These are phyloP conservation scores for Caryocar brasiliense DNA, from an alignment of 441 rosid genomes.

Conservation along the genomic window DNA sequence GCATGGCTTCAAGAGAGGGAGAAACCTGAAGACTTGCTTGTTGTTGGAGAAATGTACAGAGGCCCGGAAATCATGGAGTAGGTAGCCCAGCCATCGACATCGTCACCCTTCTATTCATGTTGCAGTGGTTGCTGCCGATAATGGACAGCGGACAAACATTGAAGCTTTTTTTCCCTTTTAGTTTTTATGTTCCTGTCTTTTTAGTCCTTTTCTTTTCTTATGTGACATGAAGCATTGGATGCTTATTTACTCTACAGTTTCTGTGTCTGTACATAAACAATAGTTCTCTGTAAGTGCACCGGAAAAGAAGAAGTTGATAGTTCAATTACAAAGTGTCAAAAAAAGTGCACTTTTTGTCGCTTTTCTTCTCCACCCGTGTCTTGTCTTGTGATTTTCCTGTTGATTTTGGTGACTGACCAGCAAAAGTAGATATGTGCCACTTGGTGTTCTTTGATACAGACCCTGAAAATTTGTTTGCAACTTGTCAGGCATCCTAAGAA, in stretches of 20 bases:
- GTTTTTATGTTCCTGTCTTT: neutral
- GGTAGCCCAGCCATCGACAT: slow-evolving; percentile 2
- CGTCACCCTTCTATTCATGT: neutral
- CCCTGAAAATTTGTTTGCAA: too few relatives aligned
- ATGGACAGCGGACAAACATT: slow-evolving; percentile 5
- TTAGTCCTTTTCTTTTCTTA: neutral
- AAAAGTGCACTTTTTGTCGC: slow-evolving; percentile 11
- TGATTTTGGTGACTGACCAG: too few relatives aligned
- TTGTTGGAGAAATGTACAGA: slow-evolving; percentile 38
- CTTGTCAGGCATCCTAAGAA: too few relatives aligned
- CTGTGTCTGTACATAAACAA: slow-evolving; percentile 46
- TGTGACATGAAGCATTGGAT: slow-evolving; percentile 7
- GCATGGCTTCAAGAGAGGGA: slow-evolving; percentile 74
- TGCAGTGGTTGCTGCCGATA: neutral
- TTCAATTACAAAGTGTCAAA: slow-evolving; percentile 14
- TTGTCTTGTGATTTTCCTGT: neutral
- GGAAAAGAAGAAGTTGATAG: slow-evolving; percentile 9
- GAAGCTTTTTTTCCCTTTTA: slow-evolving; percentile 4
- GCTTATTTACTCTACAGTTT: slow-evolving; percentile 15
- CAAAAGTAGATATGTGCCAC: too few relatives aligned
- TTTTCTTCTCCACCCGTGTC: neutral
- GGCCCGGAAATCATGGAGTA: slow-evolving; percentile 43
- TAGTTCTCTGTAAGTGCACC: slow-evolving; percentile 21
- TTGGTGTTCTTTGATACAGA: too few relatives aligned
- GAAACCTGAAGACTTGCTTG: slow-evolving; percentile 40